Base-by-base conservation (phyloP, 768 basidiomycete species). In the Mycena filopes region DNA sequence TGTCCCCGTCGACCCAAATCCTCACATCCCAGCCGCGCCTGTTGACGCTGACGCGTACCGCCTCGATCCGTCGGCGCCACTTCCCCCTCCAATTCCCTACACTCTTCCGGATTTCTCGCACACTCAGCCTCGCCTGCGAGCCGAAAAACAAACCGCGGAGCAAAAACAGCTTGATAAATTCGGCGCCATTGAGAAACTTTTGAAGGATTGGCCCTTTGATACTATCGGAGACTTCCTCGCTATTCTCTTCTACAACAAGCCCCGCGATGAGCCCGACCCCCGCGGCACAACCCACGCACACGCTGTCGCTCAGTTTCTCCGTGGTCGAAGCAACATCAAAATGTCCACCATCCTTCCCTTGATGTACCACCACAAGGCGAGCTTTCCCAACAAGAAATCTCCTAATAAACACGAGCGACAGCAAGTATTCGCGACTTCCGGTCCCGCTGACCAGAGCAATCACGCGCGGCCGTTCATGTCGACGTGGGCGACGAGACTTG, bases 161-260 rank as follows among this genome's bases (percentile, higher is more conserved):
- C 7, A 33, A 33, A 33, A 33, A 33, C 6, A 6, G 6, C 7
- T 12, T 12, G 33, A 33, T 33, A 33, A 33, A 33, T 33, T 33
- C 33, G 33, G 7, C 7, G 33, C 33, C 33, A 12, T 33, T 12
- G 33, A 33, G 6, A 12, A 33, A 33, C 33, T 33, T 33, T 33
- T 33, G 33, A 33, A 40, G 26, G 29, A 40, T 16, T 50, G 4
- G 15, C 47, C 47, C 0, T 42, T 59, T n/a, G n/a, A 59, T 29
- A n/a, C 18, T 18, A 6, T 59, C 15, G 58, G 58, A 7, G 58
- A 59, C 13, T 50, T 59, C 12, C 48, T 59, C 10, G 0, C 36
- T 4, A 50, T 59, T 8, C 26, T 59, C 6, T 59, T 59, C n/a
- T 38, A 36, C 36, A 53, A 53, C n/a, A 29, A 23, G 16, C 50